These are phyloP conservation scores for Chlorella sorokiniana DNA, from an alignment of 139 green algal species.

Conservation along the genomic window DNA sequence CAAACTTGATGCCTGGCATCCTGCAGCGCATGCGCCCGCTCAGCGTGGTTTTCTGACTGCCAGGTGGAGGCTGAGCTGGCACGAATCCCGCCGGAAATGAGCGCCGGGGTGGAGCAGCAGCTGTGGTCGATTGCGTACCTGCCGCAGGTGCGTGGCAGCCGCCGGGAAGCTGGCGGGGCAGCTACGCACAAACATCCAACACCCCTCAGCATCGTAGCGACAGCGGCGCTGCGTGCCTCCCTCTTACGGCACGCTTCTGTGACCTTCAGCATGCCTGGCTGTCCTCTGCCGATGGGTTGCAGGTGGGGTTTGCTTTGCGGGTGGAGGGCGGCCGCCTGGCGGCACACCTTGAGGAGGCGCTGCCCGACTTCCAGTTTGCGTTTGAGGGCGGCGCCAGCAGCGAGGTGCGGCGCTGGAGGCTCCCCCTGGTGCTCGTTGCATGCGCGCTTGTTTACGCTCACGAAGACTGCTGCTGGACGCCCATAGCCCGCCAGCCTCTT, in stretches of 20 bases:
- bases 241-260: not conserved
- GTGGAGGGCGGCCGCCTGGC: slow-evolving; percentile 54
- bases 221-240: not conserved
- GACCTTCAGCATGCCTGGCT: not conserved
- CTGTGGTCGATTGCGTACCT: slow-evolving; percentile 83
- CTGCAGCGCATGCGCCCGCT: too few relatives aligned
- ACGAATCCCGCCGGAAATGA: slow-evolving; percentile 63
- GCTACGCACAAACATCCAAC: too few relatives aligned
- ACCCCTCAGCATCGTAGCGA: not conserved
- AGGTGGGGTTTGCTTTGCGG: slow-evolving; percentile 63
- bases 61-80: slow-evolving; percentile 61
- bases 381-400: slow-evolving; percentile 37
- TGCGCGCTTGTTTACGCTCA: too few relatives aligned
- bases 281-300: not conserved
- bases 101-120: slow-evolving; percentile 35
- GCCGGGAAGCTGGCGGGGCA: too few relatives aligned
- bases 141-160: slow-evolving; percentile 56
- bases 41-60: too few relatives aligned
- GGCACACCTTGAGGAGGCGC: slow-evolving; percentile 66
- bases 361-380: slow-evolving; percentile 64
- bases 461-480: too few relatives aligned
- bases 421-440: not conserved
- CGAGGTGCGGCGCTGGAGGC: not conserved
- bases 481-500: too few relatives aligned
- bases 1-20: not conserved